Base-by-base conservation (phyloP, 352 stramenopile genomes). In the Elongisporangium anandrum region DNA sequence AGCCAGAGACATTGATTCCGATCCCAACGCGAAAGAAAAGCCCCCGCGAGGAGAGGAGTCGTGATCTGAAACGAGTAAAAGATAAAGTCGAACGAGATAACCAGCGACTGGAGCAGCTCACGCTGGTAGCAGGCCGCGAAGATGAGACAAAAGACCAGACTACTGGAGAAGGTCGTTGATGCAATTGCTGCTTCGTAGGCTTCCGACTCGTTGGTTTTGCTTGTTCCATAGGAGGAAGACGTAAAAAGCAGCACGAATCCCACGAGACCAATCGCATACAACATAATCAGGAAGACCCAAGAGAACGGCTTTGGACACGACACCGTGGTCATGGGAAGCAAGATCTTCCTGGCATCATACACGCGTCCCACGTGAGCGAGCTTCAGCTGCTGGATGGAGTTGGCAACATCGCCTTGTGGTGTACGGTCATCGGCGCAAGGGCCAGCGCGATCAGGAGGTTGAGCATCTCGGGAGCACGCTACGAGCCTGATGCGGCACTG, bases 81-180 rank as follows among this genome's bases (percentile, higher is more conserved):
- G 13, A 73, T 21, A 50, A 70, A 74, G 49, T 83, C 71, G 52
- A 80, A 83, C 8, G 73, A 83, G 17, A 55, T 66, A 19, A 67
- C 21, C 13, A 79, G 52, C 2, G 62, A 26, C 20, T 49, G 29
- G 1, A 80, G 52, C 7, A 83, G 51, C 9, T 80, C 19, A 0
- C 63, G 66, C 13, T 80, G 61, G 34, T 65, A 72, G 21, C 70
- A 41, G 8, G 48, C 56, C 3, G 22, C 20, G n/a, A 75, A 72
- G 2, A 53, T 38, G 5, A 22, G 3, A 3, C 60, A 55, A 29
- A 72, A 72, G 15, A 19, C 10, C 4, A 56, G 16, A 0, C 60
- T 71, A n/a, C n/a, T n/a, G n/a, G n/a, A n/a, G n/a, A n/a, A n/a
- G 15, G 50, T 54, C 21, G 52, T 22, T n/a, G n/a, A 21, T 20